Evolutionary conservation across 192 early-diverging fungal species (phyloP), one percentile per base, ranked within the genome.

Genomic region (Coemansia sp.): DNA sequence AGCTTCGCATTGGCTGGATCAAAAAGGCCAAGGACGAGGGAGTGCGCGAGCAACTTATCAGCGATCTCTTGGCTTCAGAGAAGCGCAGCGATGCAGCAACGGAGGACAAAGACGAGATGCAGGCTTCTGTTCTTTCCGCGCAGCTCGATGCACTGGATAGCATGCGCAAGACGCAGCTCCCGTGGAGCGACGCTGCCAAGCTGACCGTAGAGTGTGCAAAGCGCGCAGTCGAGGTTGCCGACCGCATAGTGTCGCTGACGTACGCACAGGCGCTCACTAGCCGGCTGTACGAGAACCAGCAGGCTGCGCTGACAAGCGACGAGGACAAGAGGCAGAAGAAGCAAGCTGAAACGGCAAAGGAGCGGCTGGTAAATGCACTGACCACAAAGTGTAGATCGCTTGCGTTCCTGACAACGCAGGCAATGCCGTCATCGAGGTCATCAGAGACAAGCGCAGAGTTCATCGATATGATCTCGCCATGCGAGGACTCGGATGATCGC

Each of bases 1-100:
- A 93, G 71, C 67, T 92, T 23, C 88, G 93, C 67, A 85, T 99
- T 35, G 74, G 87, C 4, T 87, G 87, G 79, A 63, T 97, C 50
- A 92, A 91, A 76, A 96, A 95, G 83, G 66, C 89, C 34, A 86
- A 79, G 71, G 87, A 85, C 29, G 86, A 83, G 17, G 65, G 20
- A 4, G 84, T 84, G 15, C 87, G 90, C 36, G 71, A 77, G 2
- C 72, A 87, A 52, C 69, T 99, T 9, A 88, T 95, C 56, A 55
- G 68, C 14, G 84, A 87, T 20, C 85, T 90, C 65, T 71, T 84
- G 9, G 62, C 78, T 9, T 80, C 85, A 9, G 56, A 20, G 5
- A 23, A 45, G 15, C 66, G 48, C 22, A 13, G 48, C 19, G 22
- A 25, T 50, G 48, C 48, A 50, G 6, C 48, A 50, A 25, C 0